These are phyloP conservation scores for Tetraselmis striata DNA, from an alignment of 139 green algal species.

Conservation along the genomic window DNA sequence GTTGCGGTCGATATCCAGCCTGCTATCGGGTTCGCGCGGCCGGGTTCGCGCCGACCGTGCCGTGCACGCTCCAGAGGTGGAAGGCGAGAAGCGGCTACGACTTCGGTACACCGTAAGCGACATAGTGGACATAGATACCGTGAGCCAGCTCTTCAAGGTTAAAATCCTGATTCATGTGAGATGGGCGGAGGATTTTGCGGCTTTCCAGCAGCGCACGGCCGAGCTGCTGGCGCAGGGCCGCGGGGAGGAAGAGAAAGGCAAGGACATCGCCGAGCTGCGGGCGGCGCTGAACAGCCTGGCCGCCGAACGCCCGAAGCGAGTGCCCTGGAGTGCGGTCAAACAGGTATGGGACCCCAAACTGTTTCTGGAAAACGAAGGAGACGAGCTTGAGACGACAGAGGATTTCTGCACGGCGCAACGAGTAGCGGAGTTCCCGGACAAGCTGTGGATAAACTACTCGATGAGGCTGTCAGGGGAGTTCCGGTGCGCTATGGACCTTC, in stretches of 20 bases:
- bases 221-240: neutral
- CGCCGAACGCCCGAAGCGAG: neutral
- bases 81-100: neutral
- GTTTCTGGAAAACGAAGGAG: neutral
- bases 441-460: neutral
- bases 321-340: neutral
- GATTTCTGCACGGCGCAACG: neutral
- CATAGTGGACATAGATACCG: neutral
- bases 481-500: neutral
- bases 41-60: neutral
- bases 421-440: neutral
- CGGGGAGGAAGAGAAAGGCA: neutral
- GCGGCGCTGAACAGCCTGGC: neutral
- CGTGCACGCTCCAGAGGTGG: neutral
- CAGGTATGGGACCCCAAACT: neutral
- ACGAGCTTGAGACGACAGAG: neutral
- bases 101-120: neutral
- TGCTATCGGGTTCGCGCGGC: neutral
- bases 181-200: neutral
- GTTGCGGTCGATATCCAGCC: neutral
- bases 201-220: neutral
- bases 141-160: neutral
- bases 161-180: neutral
- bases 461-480: neutral
- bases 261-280: neutral